Evolutionary conservation across 768 basidiomycete genomes (phyloP), one percentile per base, ranked within the genome.

Genomic region (Kwoniella sp.): DNA sequence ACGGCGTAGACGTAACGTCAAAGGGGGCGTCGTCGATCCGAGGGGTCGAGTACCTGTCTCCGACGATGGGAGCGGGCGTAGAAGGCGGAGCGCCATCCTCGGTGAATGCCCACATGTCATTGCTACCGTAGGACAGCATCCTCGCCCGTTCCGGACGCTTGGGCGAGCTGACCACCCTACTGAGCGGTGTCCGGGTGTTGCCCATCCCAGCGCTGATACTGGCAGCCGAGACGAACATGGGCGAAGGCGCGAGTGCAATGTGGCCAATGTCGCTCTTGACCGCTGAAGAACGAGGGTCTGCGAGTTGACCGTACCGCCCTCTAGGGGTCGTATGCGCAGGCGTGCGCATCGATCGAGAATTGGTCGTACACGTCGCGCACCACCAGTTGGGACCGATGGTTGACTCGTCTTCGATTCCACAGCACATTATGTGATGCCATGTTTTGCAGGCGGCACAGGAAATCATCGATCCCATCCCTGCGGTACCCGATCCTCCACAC

Each of bases 1-100:
- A 67, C 12, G 68, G 68, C 6, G 68, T 70, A 11, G 64, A 66
- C 4, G 62, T 64, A 19, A 70, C 68, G 39, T 70, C 68, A 39
- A 70, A 70, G 1, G 65, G 61, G 9, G 47, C 42, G 34, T 70
- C 65, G n/a, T 70, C 68, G 22, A 63, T 58, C 14, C 63, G 37
- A 19, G 68, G 68, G 1, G 68, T 70, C 10, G 68, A 65, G 39
- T 56, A 63, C 22, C 60, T 41, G 43, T 62, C 56, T 25, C 51
- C 20, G 20, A 54, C 28, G n/a, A 42, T 39, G 1, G 60, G 65
- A 8, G 57, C 65, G 11, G 68, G 67, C 9, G 67, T 69, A 7
- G 67, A 61, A 11, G 65, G 65, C n/a, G 56, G 61, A 8, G 45
- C 47, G 3, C 58, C 54, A 33, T 62, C 54, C 26, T 63, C 62